phyloP scores from a whole-genome alignment of 164 flowering plant species.

The Berberis thunbergii region DNA sequence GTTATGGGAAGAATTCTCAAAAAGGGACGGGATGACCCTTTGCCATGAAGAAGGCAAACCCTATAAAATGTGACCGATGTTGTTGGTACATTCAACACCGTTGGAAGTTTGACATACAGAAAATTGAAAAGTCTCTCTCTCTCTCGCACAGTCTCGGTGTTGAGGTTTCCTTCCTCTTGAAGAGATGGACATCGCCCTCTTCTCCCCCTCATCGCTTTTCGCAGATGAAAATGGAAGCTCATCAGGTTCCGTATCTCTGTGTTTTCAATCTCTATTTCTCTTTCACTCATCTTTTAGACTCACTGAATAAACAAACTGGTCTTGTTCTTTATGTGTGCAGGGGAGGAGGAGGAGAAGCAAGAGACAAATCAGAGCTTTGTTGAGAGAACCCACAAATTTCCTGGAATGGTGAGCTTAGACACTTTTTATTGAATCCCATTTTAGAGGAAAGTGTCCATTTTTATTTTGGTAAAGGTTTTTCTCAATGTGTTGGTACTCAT shows the following conservation, averaged over 20 bases:
- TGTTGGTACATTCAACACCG: too few species aligned
- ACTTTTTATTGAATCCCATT: neutral
- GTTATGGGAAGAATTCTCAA: too few species aligned
- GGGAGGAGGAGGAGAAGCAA: slow-evolving; percentile 36
- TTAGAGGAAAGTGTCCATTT: too few species aligned
- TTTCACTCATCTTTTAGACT: neutral
- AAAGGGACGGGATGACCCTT: too few species aligned
- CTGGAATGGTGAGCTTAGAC: slow-evolving; percentile 49
- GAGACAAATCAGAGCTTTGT: slow-evolving; percentile 37
- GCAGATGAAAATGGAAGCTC: slow-evolving; percentile 33
- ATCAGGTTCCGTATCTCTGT: slow-evolving; percentile 19
- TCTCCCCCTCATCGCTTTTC: slow-evolving; percentile 86
- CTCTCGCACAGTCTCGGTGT: too few species aligned
- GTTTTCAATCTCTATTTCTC: slow-evolving; percentile 5
- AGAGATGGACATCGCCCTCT: slow-evolving; percentile 76
- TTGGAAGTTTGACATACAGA: too few species aligned
- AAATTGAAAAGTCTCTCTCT: too few species aligned
- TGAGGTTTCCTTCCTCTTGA: too few species aligned
- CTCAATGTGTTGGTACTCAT: too few species aligned
- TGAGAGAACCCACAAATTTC: slow-evolving; percentile 74
- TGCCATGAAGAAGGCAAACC: too few species aligned
- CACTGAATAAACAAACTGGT: neutral
- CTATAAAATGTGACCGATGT: too few species aligned
- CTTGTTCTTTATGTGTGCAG: slow-evolving; percentile 5
- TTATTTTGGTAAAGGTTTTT: too few species aligned